These are phyloP conservation scores for Circinella minor DNA, from an alignment of 371 early-diverging fungal genomes.

Conservation along the genomic window DNA sequence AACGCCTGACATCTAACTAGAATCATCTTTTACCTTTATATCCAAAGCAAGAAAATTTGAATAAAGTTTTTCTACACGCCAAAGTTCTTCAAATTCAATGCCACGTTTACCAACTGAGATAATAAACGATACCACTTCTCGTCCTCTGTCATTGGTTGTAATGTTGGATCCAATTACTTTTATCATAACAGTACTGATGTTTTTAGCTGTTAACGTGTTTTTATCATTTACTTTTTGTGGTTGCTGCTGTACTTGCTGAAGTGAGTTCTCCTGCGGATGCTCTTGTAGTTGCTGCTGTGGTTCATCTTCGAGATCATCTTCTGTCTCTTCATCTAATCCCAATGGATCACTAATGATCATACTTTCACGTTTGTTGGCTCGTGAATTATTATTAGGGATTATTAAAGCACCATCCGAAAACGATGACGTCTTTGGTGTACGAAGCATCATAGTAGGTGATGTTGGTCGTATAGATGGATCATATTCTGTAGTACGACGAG, in stretches of 20 bases:
- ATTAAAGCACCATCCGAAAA: background rate
- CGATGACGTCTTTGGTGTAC: background rate
- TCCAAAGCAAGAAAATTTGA: constrained; percentile 81
- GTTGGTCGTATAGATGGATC: background rate
- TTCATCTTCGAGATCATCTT: background rate
- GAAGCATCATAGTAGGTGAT: background rate
- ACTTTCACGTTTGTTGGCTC: constrained; percentile 2
- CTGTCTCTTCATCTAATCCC: background rate
- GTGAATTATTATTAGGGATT: background rate
- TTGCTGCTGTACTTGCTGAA: background rate
- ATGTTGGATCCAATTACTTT: constrained; percentile 74
- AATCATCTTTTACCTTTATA: constrained; percentile 57
- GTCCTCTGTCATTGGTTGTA: constrained; percentile 76
- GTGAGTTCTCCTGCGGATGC: background rate
- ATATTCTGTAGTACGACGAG: background rate
- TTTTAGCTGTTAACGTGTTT: background rate
- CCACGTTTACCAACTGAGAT: constrained; percentile 48
- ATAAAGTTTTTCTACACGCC: constrained; percentile 87
- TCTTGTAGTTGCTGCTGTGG: background rate
- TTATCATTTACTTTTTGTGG: background rate
- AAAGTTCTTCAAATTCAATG: constrained; percentile 54
- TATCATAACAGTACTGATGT: constrained; percentile 23
- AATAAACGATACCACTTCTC: constrained; percentile 70
- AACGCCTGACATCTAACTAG: too few relatives aligned
- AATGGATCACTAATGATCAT: constrained; percentile 1